phyloP scores from a whole-genome alignment of 352 stramenopile genomes.

The Phytophthora multivora region DNA sequence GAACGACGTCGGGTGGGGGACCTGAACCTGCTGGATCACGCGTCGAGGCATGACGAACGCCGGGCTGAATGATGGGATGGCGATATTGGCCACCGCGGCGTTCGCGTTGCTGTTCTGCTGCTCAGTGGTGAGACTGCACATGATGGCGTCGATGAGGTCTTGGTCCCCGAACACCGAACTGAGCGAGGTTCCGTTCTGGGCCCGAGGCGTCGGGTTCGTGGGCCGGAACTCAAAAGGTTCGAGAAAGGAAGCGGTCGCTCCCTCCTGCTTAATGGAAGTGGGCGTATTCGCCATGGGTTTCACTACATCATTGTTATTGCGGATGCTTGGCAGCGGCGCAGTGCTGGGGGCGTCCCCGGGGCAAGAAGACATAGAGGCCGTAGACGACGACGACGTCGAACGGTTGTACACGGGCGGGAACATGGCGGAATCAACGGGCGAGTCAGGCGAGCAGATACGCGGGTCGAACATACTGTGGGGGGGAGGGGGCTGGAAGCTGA shows the following conservation, averaged over 20 bases:
- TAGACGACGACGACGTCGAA: conserved; percentile 39
- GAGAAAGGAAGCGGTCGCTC: conserved; percentile 27
- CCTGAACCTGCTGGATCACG: conserved; percentile 19
- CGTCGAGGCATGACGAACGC: conserved; percentile 22
- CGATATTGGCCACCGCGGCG: not conserved
- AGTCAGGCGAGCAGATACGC: conserved; percentile 45
- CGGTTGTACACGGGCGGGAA: conserved; percentile 65
- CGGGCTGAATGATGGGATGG: conserved; percentile 12
- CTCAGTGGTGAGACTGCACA: conserved; percentile 72
- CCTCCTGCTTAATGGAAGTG: conserved; percentile 3
- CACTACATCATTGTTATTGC: conserved; percentile 6
- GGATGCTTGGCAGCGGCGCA: conserved; percentile 1
- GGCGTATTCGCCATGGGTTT: conserved; percentile 12
- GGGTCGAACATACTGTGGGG: conserved; percentile 39
- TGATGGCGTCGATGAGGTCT: conserved; percentile 82
- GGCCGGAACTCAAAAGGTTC: conserved; percentile 75
- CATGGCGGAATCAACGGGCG: conserved; percentile 77
- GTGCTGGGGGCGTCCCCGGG: conserved; percentile 10
- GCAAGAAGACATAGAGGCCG: conserved; percentile 25
- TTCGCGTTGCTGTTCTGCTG: conserved; percentile 7
- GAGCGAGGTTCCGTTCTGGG: conserved; percentile 49
- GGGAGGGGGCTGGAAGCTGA: not conserved
- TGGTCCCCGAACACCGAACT: conserved; percentile 80
- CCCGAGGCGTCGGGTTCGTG: conserved; percentile 20
- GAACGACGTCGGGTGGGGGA: conserved; percentile 25